Percentiles rank a stretch among this genome's conserved stretches.
phyloP scores from a whole-genome alignment of 768 basidiomycete genomes.

The Lentinula edodes region DNA sequence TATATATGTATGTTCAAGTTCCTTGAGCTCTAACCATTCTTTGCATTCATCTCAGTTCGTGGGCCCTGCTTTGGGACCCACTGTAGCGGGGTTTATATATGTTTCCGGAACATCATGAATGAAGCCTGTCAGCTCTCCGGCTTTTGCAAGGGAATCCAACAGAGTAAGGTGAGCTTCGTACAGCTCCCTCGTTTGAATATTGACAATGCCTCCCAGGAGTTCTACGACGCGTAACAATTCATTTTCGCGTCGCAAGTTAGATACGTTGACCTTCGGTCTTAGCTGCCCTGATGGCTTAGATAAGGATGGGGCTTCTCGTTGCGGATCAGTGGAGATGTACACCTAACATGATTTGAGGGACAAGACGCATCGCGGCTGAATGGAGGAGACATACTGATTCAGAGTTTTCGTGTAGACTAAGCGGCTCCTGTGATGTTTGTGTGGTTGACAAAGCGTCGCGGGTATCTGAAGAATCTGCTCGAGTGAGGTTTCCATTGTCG shows the following conservation, averaged over 20 bases:
- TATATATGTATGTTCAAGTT: background rate
- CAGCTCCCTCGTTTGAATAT: slow-evolving; percentile 63
- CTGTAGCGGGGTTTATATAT: slow-evolving; percentile 41
- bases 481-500: background rate
- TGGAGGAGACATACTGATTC: background rate
- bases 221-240: slow-evolving; percentile 69
- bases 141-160: slow-evolving; percentile 48
- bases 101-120: slow-evolving; percentile 38
- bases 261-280: slow-evolving; percentile 55
- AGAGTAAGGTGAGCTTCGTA: slow-evolving; percentile 60
- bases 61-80: slow-evolving; percentile 57
- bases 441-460: background rate
- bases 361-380: background rate
- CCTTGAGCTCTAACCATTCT: background rate
- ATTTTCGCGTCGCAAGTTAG: slow-evolving; percentile 74
- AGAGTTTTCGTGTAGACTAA: background rate
- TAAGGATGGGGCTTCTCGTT: background rate
- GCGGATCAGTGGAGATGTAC: background rate
- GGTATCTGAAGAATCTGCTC: background rate
- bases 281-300: background rate
- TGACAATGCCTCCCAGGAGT: slow-evolving; percentile 60
- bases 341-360: background rate
- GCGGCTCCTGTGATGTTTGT: background rate
- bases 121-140: too few species aligned
- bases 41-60: slow-evolving; percentile 17